A percentile compares a stretch with the other conserved stretches of the same genome.
Conservation (phyloP, 768 basidiomycete genomes). For the Russula virescens region DNA sequence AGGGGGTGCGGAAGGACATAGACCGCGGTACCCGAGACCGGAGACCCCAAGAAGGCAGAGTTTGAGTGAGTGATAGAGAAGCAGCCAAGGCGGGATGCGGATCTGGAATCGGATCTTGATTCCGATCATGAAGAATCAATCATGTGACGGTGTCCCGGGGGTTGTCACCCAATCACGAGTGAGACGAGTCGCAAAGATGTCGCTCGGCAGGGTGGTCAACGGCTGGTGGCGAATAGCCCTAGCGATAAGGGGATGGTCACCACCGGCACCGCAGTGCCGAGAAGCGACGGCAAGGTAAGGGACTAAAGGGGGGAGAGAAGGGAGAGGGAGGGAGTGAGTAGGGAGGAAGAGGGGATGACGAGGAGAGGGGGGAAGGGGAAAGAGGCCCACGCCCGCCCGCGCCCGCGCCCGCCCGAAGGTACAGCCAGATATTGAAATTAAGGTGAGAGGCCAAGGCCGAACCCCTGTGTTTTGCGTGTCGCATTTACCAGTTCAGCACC, state of each 20-base stretch:
- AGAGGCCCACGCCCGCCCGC: neutral
- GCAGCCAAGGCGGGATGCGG: neutral
- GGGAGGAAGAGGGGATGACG: neutral
- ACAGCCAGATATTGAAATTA: conserved; percentile 16
- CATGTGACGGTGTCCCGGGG: conserved; percentile 24
- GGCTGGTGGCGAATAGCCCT: neutral
- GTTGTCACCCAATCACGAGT: conserved; percentile 17
- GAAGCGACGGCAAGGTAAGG: neutral
- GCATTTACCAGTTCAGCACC: neutral
- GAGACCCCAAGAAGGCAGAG: neutral
- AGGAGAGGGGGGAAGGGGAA: neutral
- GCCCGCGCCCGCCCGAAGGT: conserved; percentile 11
- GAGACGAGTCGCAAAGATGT: neutral
- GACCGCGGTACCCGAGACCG: conserved; percentile 4
- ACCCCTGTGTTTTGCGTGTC: conserved; percentile 18
- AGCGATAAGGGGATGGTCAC: neutral
- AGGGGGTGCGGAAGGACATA: neutral
- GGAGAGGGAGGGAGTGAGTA: neutral
- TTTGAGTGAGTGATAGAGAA: neutral
- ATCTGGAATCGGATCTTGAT: conserved; percentile 13
- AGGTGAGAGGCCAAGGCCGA: conserved; percentile 14
- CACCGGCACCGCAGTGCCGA: neutral
- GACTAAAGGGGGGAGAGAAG: too few relatives aligned
- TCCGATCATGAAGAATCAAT: conserved; percentile 24
- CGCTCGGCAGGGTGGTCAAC: neutral